Evolutionary conservation across 345 rosid species (phyloP), one percentile per base, ranked within the genome.

Genomic region (Hibiscus tridactylites): DNA sequence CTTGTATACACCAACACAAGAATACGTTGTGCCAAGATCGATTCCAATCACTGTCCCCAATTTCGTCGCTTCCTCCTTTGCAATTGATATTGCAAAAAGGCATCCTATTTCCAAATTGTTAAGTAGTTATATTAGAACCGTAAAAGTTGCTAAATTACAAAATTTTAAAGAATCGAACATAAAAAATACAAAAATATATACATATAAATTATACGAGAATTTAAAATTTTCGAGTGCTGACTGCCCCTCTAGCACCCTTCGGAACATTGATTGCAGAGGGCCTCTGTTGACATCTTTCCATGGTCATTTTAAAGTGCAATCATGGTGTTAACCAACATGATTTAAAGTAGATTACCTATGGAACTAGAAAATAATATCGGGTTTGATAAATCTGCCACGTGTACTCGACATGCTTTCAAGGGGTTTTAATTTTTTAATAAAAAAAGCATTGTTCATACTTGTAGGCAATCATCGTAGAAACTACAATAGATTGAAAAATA

Each of bases 1-100:
- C 83, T 88, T 91, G 87, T 94, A 94, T 46, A 94, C 98, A 80
- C 98, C 98, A 53, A 94, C 98, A 81, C 98, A 94, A 0, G 98
- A 94, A 67, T 94, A 94, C 0, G 98, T 94, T 6, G 98, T 94
- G 1, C 98, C 98, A 28, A 94, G 96, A 72, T 94, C 98, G 26
- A 94, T 94, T 65, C 98, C 98, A 17, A 94, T 94, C 0, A 91
- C 97, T 3, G 98, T 86, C 65, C 98, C 98, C 77, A 94, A 77
- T 85, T 91, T 91, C 0, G 88, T 74, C 44, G 91, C 86, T 61
- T 89, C 91, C 83, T 89, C 85, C 77, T 88, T 85, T 2, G 87
- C 96, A 70, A 83, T 79, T 15, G 88, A 85, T 61, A 82, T 74
- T 15, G 88, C 89, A 78, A 88, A 86, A 3, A 83, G 77, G 66